Evolutionary conservation across 1,284 basidiomycete genomes (phyloP).

Genomic region (Trichosporon sp.): DNA sequence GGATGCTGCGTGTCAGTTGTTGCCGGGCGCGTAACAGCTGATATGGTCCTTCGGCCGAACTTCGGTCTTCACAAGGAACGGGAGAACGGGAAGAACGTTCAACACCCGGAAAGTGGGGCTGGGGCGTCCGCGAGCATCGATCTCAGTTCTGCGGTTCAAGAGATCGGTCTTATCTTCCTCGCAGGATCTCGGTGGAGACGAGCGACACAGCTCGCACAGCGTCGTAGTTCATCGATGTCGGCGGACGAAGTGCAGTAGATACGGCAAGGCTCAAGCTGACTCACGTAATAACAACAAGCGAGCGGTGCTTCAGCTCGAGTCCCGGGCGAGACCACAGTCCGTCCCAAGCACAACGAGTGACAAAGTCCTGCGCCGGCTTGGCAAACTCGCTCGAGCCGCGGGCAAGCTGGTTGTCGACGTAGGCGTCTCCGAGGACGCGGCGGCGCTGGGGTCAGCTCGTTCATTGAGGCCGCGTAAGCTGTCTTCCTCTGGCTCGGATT

Average conservation of each 20-base stretch:
- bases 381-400: slow-evolving; percentile 20
- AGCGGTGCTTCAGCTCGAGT: slow-evolving; percentile 23
- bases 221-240: too few species aligned
- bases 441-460: slow-evolving; percentile 14
- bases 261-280: background rate
- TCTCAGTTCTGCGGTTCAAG: too few species aligned
- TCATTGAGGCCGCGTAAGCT: background rate
- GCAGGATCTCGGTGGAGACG: too few species aligned
- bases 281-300: slow-evolving; percentile 22
- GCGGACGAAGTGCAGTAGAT: background rate
- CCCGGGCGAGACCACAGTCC: slow-evolving; percentile 19
- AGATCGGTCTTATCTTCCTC: too few species aligned
- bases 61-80: too few species aligned
- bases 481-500: too few species aligned
- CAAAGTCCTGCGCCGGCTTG: slow-evolving; percentile 22
- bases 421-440: slow-evolving; percentile 19
- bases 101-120: too few species aligned
- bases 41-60: too few species aligned
- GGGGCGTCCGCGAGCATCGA: too few species aligned
- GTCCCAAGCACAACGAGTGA: slow-evolving; percentile 19
- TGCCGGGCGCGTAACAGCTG: too few species aligned
- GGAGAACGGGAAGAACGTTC: too few species aligned
- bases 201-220: too few species aligned
- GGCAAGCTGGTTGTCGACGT: slow-evolving; percentile 19
- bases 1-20: slow-evolving; percentile 18